Base-by-base conservation (phyloP, 108 stramenopile genomes). In the Nitzschia sp. region DNA sequence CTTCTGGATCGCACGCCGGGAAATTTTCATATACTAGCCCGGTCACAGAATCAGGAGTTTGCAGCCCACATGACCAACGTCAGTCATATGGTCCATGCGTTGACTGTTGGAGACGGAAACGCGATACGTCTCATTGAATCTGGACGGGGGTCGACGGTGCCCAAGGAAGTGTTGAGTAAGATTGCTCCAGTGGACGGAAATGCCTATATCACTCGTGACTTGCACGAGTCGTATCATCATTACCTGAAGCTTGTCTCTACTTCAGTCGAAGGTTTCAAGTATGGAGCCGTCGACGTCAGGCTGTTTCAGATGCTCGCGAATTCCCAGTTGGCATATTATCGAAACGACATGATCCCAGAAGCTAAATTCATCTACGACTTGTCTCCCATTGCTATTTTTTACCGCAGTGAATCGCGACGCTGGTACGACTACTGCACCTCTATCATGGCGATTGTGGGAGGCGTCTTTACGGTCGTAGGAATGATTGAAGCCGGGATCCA, bases 351-450 rank as follows among this genome's bases (percentile, higher is more conserved):
- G 58, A 81, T 86, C n/a, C 90, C 92, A 29, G 90, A 94, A 65
- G 94, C 92, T 13, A 89, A 84, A 57, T 95, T 94, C 68, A 60
- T 73, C 25, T 92, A 92, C 67, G 96, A 97, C 70, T 59, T 95
- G 8, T 88, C 86, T 27, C 92, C 95, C 4, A 94, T 96, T 76
- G 80, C 85, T 33, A 89, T 97, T 0, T 82, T 82, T 11, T 91
- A 94, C 64, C 62, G 72, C n/a, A 56, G 23, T 2, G 35, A 36
- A 25, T 64, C 72, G 24, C 76, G 83, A 21, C 70, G 45, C 28
- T 95, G 96, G 97, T 99, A 98, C 66, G 97, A 98, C 26, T 98
- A 95, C 63, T 54, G 93, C 33, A 98, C 95, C 1, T 90, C 85
- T 42, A 32, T 99, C 30, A 82, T 96, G 72, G 97, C 98, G 8